Percentiles rank a stretch among this genome's conserved stretches.
These are phyloP conservation scores for Ganoderma leucocontextum DNA, from an alignment of 1,284 basidiomycete genomes.

Conservation along the genomic window DNA sequence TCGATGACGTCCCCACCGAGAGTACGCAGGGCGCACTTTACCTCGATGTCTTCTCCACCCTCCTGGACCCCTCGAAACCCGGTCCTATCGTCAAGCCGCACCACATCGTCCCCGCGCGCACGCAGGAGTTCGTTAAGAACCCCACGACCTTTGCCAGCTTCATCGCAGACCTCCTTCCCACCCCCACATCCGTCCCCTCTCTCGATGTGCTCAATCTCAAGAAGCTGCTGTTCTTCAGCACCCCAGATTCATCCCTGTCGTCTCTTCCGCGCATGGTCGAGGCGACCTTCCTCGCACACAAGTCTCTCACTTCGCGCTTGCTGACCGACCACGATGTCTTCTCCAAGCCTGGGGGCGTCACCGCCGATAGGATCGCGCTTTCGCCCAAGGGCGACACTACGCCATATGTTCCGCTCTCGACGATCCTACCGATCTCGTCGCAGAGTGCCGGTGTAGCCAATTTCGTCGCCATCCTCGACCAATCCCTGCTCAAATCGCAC, in stretches of 20 bases:
- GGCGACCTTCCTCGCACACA: constrained; percentile 58
- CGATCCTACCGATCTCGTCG: constrained; percentile 60
- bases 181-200: constrained; percentile 28
- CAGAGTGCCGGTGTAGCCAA: constrained; percentile 59
- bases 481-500: constrained; percentile 72
- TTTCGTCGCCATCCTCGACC: constrained; percentile 78
- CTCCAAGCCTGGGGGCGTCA: constrained; percentile 73
- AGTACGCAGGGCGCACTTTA: constrained; percentile 73
- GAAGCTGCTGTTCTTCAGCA: constrained; percentile 71
- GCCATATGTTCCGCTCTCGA: constrained; percentile 54
- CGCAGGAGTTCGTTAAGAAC: constrained; percentile 59
- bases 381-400: constrained; percentile 50
- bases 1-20: constrained; percentile 77
- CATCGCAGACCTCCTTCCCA: constrained; percentile 42
- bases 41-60: constrained; percentile 72
- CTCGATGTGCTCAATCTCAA: constrained; percentile 47
- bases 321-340: constrained; percentile 74
- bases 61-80: constrained; percentile 52
- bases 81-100: constrained; percentile 62
- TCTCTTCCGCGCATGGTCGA: constrained; percentile 63
- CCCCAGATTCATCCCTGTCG: constrained; percentile 60
- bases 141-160: constrained; percentile 56
- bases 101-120: constrained; percentile 63
- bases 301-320: constrained; percentile 60
- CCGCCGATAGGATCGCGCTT: constrained; percentile 67